phyloP scores from a whole-genome alignment of 1,284 basidiomycete genomes.

The Calocybe gambosa region DNA sequence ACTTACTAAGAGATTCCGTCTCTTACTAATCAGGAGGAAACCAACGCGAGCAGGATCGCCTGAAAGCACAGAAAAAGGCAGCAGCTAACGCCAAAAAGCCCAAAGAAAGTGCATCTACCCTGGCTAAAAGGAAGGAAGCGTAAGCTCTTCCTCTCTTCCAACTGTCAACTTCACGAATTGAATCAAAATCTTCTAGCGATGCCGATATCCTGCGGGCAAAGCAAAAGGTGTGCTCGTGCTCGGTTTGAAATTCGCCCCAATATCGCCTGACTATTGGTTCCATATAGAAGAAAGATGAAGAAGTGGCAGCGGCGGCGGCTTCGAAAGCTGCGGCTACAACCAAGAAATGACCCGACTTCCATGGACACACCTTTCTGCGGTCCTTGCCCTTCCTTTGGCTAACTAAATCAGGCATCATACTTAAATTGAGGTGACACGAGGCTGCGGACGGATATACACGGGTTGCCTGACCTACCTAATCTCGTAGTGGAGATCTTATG shows the following conservation, averaged over 20 bases:
- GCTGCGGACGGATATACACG: background rate
- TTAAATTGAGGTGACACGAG: background rate
- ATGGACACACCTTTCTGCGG: slow-evolving; percentile 4
- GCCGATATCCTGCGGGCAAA: slow-evolving; percentile 68
- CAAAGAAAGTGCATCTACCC: slow-evolving; percentile 57
- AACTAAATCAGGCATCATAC: background rate
- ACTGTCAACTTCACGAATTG: slow-evolving; percentile 11
- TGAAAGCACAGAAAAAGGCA: slow-evolving; percentile 67
- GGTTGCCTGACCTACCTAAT: background rate
- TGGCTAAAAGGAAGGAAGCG: slow-evolving; percentile 70
- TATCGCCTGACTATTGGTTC: background rate
- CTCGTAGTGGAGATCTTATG: background rate
- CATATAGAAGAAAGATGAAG: slow-evolving; percentile 57
- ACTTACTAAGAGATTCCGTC: slow-evolving; percentile 18
- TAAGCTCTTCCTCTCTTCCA: slow-evolving; percentile 34
- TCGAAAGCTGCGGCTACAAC: slow-evolving; percentile 14
- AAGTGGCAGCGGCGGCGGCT: slow-evolving; percentile 34
- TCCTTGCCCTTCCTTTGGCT: background rate
- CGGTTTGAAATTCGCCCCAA: background rate
- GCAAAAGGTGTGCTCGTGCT: slow-evolving; percentile 53
- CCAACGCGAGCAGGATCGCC: slow-evolving; percentile 70
- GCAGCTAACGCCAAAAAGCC: slow-evolving; percentile 48
- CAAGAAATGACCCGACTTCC: slow-evolving; percentile 36
- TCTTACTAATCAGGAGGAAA: slow-evolving; percentile 56
- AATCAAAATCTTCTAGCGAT: slow-evolving; percentile 44